Conservation (phyloP, 2,329 filamentous ascomycete genomes). For the Neonectria coccinea region DNA sequence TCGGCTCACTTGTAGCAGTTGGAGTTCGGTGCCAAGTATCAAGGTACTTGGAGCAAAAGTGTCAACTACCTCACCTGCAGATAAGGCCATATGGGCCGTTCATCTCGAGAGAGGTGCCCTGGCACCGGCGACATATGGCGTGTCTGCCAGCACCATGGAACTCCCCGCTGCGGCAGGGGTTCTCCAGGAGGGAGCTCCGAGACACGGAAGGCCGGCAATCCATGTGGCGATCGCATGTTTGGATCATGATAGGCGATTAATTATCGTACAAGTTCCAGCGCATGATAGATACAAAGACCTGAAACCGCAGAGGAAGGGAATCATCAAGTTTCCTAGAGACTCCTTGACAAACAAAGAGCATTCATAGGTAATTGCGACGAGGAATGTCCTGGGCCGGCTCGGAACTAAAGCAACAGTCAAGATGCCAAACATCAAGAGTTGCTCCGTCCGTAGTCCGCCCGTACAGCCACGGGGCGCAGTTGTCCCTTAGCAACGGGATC, state of each 20-base stretch:
- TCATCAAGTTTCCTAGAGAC: neutral
- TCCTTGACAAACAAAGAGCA: neutral
- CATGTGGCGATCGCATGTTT: conserved; percentile 25
- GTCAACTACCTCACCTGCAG: neutral
- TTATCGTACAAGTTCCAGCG: neutral
- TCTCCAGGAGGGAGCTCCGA: conserved; percentile 19
- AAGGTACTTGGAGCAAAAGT: neutral
- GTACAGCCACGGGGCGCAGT: conserved; percentile 1
- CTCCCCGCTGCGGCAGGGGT: conserved; percentile 11
- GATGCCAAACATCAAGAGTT: neutral
- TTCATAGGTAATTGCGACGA: conserved; percentile 4
- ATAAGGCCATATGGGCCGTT: neutral
- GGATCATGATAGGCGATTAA: neutral
- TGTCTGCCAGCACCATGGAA: conserved; percentile 8
- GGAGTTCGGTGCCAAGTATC: neutral
- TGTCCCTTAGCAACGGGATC: conserved; percentile 17
- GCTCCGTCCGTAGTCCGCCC: conserved; percentile 1
- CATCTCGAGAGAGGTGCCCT: neutral
- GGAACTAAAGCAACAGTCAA: neutral
- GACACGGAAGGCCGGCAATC: conserved; percentile 19
- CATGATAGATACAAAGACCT: neutral
- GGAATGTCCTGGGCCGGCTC: conserved; percentile 6
- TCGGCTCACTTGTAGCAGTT: neutral
- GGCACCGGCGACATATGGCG: conserved; percentile 10
- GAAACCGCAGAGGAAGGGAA: neutral